phyloP scores from a whole-genome alignment of 352 stramenopile species.

The Pythium guiyangense region DNA sequence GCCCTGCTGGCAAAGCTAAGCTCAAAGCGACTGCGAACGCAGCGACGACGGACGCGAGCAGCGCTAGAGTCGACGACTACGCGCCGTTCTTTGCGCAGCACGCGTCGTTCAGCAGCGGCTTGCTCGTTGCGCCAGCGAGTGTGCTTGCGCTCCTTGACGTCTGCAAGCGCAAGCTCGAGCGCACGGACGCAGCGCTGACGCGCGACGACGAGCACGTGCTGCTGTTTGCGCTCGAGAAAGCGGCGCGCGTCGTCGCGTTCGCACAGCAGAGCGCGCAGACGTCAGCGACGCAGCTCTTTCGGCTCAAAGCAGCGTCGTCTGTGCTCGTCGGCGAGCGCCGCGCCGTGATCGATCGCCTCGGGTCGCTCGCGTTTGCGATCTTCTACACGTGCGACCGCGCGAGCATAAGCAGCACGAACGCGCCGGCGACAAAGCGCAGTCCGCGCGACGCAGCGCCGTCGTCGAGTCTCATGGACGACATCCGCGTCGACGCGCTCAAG shows the following conservation, averaged over 20 bases:
- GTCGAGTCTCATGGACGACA: conserved; percentile 7
- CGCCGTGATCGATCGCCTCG: conserved; percentile 18
- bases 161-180: conserved; percentile 9
- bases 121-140: conserved; percentile 14
- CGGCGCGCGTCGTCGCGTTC: conserved; percentile 8
- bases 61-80: conserved; percentile 5
- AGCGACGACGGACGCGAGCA: neutral
- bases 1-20: conserved; percentile 11
- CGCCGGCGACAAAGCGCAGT: neutral
- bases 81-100: conserved; percentile 18
- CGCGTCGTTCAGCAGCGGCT: conserved; percentile 11
- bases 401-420: neutral
- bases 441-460: neutral
- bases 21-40: neutral
- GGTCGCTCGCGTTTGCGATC: conserved; percentile 15
- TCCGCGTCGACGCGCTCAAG: conserved; percentile 14
- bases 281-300: neutral
- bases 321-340: conserved; percentile 14
- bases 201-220: conserved; percentile 21
- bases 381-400: conserved; percentile 9
- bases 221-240: conserved; percentile 15
- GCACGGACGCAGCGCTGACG: neutral
- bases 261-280: conserved; percentile 11
- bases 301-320: neutral
- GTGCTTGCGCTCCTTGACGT: conserved; percentile 14